Evolutionary conservation across 768 basidiomycete species (phyloP).

Genomic region (Paxillus rubicundulus): DNA sequence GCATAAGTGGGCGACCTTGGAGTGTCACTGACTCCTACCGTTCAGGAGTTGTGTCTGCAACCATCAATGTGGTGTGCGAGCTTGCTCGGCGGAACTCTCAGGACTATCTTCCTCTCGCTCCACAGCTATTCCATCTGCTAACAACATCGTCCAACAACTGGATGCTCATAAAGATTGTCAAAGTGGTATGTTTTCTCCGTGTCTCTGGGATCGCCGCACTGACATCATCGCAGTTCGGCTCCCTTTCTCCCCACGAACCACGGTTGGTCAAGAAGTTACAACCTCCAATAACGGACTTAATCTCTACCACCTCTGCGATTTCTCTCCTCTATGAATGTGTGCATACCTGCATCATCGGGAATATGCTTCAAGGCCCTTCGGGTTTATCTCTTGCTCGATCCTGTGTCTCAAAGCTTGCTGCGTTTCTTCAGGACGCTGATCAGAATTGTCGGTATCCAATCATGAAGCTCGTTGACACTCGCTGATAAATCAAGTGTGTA

Average conservation of each 20-base stretch:
- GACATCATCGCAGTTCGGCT: slow-evolving; percentile 69
- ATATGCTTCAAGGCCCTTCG: slow-evolving; percentile 81
- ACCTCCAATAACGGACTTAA: slow-evolving; percentile 91
- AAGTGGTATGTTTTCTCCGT: slow-evolving; percentile 58
- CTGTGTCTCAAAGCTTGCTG: slow-evolving; percentile 91
- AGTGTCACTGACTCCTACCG: background rate
- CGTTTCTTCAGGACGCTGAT: slow-evolving; percentile 88
- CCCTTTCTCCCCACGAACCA: slow-evolving; percentile 86
- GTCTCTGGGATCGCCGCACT: background rate
- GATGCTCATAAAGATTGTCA: slow-evolving; percentile 99
- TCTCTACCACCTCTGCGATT: slow-evolving; percentile 92
- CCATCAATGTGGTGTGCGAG: slow-evolving; percentile 93
- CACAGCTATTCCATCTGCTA: slow-evolving; percentile 88
- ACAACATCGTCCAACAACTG: slow-evolving; percentile 97
- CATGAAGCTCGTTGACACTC: slow-evolving; percentile 7
- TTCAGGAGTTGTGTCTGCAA: slow-evolving; percentile 87
- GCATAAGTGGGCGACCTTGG: background rate
- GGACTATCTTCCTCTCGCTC: slow-evolving; percentile 84
- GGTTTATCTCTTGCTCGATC: slow-evolving; percentile 78
- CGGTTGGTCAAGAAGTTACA: slow-evolving; percentile 93
- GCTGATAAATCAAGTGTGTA: slow-evolving; percentile 36
- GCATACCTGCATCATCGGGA: slow-evolving; percentile 95
- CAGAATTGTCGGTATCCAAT: slow-evolving; percentile 77
- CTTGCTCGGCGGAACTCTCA: slow-evolving; percentile 75
- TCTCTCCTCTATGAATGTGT: slow-evolving; percentile 98